Evolutionary conservation across 148 eudicot genomes (phyloP).

Genomic region (Amaranthus cruentus): DNA sequence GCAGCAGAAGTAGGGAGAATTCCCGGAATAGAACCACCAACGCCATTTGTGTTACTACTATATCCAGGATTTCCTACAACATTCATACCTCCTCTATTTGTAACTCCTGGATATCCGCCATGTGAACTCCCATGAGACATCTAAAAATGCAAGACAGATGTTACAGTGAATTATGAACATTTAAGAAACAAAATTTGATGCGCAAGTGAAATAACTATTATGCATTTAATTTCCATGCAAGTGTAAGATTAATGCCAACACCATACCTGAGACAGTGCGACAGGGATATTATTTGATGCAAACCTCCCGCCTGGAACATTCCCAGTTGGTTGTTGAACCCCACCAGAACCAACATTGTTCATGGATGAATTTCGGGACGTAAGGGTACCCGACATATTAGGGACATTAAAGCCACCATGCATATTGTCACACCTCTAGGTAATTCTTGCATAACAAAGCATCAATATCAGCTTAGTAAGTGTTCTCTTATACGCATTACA

Average conservation of each 20-base stretch:
- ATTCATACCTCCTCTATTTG: constrained; percentile 90
- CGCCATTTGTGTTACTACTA: constrained; percentile 63
- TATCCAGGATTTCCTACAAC: constrained; percentile 91
- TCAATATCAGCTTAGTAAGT: background rate
- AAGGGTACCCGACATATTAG: constrained; percentile 69
- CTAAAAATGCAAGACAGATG: constrained; percentile 32
- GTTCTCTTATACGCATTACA: too few species aligned
- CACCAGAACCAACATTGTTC: constrained; percentile 75
- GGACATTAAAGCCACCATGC: constrained; percentile 78
- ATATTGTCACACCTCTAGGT: constrained; percentile 63
- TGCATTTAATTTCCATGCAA: background rate
- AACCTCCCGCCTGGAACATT: constrained; percentile 78
- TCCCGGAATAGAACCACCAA: constrained; percentile 96
- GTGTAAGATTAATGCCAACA: background rate
- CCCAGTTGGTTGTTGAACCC: constrained; percentile 74
- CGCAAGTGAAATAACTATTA: background rate
- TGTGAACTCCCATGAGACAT: constrained; percentile 84
- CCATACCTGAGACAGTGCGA: constrained; percentile 71
- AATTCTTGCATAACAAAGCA: constrained; percentile 39
- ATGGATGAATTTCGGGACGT: constrained; percentile 77
- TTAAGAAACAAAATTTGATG: background rate
- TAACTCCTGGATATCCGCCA: constrained; percentile 90
- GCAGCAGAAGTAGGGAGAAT: constrained; percentile 87
- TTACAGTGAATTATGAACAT: background rate
- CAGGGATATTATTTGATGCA: constrained; percentile 73